phyloP scores from a whole-genome alignment of 208 protist species.

The Strigomonas culicis region DNA sequence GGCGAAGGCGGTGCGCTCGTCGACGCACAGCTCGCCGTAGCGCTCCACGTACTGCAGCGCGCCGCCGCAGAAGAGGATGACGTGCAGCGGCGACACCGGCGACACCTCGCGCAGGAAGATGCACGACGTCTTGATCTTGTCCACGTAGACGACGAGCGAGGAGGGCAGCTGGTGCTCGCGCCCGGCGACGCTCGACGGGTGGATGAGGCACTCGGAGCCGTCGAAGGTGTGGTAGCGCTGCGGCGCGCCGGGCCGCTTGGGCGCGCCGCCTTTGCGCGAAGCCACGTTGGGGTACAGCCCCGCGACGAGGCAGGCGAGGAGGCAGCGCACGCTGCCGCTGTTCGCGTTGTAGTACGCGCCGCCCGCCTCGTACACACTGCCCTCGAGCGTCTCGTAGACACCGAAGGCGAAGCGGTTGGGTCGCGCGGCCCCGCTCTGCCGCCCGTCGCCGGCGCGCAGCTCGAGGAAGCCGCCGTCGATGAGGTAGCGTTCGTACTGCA shows the following conservation, averaged over 20 bases:
- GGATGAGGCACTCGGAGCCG: constrained; percentile 80
- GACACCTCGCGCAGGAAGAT: constrained; percentile 92
- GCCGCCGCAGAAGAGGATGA: constrained; percentile 92
- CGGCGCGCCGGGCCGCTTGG: constrained; percentile 16
- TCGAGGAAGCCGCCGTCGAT: constrained; percentile 88
- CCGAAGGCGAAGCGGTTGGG: constrained; percentile 53
- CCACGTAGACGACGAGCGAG: constrained; percentile 90
- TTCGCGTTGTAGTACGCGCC: constrained; percentile 84
- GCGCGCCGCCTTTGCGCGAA: constrained; percentile 23
- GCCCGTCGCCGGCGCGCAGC: not conserved
- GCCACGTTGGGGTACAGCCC: constrained; percentile 96
- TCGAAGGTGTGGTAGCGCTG: constrained; percentile 62
- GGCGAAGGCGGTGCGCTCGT: constrained; percentile 72
- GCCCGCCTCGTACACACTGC: constrained; percentile 77
- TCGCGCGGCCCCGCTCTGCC: constrained; percentile 10
- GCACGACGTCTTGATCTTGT: constrained; percentile 92
- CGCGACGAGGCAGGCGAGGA: constrained; percentile 90
- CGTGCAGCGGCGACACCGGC: constrained; percentile 85
- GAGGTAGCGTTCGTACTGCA: constrained; percentile 92
- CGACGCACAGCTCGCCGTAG: constrained; percentile 82
- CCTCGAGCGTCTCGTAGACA: constrained; percentile 66
- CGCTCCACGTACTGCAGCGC: constrained; percentile 70
- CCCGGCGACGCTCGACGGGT: constrained; percentile 89
- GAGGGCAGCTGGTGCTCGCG: constrained; percentile 62
- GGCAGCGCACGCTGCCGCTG: constrained; percentile 71